Base-by-base conservation (phyloP, 2,329 filamentous ascomycete genomes). In the Neonectria faginata region DNA sequence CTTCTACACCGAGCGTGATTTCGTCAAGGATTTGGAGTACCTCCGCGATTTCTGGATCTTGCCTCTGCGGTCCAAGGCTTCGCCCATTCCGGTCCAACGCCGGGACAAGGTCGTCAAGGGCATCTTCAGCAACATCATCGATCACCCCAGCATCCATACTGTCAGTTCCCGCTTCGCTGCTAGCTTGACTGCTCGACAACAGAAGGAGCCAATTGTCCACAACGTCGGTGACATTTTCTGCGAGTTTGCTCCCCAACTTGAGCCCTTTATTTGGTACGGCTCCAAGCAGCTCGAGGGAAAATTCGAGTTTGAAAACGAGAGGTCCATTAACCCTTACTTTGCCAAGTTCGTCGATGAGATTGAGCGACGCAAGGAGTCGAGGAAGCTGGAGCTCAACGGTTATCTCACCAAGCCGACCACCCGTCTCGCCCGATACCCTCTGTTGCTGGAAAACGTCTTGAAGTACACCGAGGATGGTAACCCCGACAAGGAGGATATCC, bases 331-430 rank as follows among this genome's bases (percentile, higher is more conserved):
- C 74, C 87, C 90, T 1, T 88, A 88, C 44, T 99, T 99, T 78
- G 84, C 91, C 56, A 93, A 92, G 74, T 97, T 98, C 72, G 96
- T 98, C 27, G 96, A 99, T 70, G 94, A 98, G 78, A 97, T 97
- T 6, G 96, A 99, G 79, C 87, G 96, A 63, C 88, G 97, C 72
- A 97, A 97, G 78, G 96, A 99, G 79, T 98, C 95, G 6, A 89
- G 96, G 68, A 99, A 99, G 80, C 85, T 99, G 51, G 96, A 99
- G 79, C 84, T 99, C 64, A 99, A 99, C 78, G 96, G 96, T 71
- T 99, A 99, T 76, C 84, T 99, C 57, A 99, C 96, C 9, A 99
- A 99, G 79, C 96, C 96, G 1, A 99, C 96, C 2, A 99, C 96
- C 18, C 89, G 96, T 82, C 83, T 99, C 74, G 96, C 96, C 45